Percentiles rank a stretch among this genome's conserved stretches.
Evolutionary conservation across 2,329 filamentous ascomycete genomes (phyloP).

Genomic region (Cladophialophora chaetospira): DNA sequence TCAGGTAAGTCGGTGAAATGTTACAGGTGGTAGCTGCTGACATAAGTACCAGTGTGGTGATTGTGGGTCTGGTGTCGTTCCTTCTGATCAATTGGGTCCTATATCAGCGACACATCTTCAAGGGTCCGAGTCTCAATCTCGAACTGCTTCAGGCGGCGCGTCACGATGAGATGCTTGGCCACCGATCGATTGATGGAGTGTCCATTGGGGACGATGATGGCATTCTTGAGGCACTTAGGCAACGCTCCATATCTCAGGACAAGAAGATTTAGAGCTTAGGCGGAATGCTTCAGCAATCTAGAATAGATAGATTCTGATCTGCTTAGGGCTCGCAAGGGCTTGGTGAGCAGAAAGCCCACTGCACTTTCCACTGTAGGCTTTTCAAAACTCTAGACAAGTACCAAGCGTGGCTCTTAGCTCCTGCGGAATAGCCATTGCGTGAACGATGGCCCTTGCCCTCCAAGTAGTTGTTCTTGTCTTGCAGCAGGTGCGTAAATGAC

Average conservation of each 20-base stretch:
- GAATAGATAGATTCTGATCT: background rate
- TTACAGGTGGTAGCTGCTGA: background rate
- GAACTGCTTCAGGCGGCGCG: slow-evolving; percentile 15
- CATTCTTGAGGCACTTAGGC: slow-evolving; percentile 15
- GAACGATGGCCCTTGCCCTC: too few relatives aligned
- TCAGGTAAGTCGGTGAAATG: slow-evolving; percentile 6
- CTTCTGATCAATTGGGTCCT: slow-evolving; percentile 13
- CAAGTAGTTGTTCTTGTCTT: too few relatives aligned
- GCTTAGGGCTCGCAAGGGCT: too few relatives aligned
- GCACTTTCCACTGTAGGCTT: too few relatives aligned
- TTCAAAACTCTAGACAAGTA: background rate
- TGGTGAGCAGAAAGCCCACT: too few relatives aligned
- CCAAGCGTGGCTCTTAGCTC: background rate
- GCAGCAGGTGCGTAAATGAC: too few relatives aligned
- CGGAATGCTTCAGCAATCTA: background rate
- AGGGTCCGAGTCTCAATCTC: slow-evolving; percentile 18
- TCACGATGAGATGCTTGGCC: slow-evolving; percentile 16
- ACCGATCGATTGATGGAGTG: slow-evolving; percentile 15
- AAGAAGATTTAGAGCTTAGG: slow-evolving; percentile 8
- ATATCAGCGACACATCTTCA: slow-evolving; percentile 15
- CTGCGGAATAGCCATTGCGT: too few relatives aligned
- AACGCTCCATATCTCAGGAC: slow-evolving; percentile 5
- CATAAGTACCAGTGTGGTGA: slow-evolving; percentile 9
- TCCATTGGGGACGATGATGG: slow-evolving; percentile 10
- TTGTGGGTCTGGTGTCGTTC: slow-evolving; percentile 14